Evolutionary conservation across 345 rosid genomes (phyloP), one percentile per base, ranked within the genome.

Genomic region (Heritiera fomes): DNA sequence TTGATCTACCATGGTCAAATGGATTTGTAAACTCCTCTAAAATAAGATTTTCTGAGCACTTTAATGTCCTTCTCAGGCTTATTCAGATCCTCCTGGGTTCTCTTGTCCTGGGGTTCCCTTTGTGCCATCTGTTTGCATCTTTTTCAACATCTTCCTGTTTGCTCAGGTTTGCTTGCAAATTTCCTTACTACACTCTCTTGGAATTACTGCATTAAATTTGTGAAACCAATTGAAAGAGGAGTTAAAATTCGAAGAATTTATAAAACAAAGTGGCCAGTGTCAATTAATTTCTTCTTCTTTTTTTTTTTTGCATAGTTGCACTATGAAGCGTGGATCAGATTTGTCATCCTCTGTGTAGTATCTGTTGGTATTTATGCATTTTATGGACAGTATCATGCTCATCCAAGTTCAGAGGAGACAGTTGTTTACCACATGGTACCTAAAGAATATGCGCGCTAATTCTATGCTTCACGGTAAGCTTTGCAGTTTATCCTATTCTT

Each of bases 141-240:
- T 94, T 87, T 90, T 96, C 85, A 96, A 94, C 85, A 89, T 96
- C 75, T 96, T 92, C 87, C 88, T 96, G 80, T 92, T 92, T 87
- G 97, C 98, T 85, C 98, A 94, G 98, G 98, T 96, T 83, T 78
- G 72, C 74, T 71, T 32, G 64, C 56, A 38, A 76, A 49, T 34
- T 28, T n/a, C 52, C 45, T 64, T 30, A 2, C 17, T 56, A 15
- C 30, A 18, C 64, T 55, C 34, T 30, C 43, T 55, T 1, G 1
- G 3, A 6, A 75, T 53, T 12, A 23, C 18, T 70, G 30, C 56
- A 45, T 69, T 5, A n/a, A 20, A 12, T 56, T 71, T 56, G 46
- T 77, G 2, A 55, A 50, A 75, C 7, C 28, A 56, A 59, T 46
- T 62, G 52, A 34, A 12, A 52, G 50, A 71, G 80, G 64, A 80